Percentiles rank a stretch among this genome's conserved stretches.
These are phyloP conservation scores for Piloderma croceum DNA, from an alignment of 768 basidiomycete species.

Conservation along the genomic window DNA sequence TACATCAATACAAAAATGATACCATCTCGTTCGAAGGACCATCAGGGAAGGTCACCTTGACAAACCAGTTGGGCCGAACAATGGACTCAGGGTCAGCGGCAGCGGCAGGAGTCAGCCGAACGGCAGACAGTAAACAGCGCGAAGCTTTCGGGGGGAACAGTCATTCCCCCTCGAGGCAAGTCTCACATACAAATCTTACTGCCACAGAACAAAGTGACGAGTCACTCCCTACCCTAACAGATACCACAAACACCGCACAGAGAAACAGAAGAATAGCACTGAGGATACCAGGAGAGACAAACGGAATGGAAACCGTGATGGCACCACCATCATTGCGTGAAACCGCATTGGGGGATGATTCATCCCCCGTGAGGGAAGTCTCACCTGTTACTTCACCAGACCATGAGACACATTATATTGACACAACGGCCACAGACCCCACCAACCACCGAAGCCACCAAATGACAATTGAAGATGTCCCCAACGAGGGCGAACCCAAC, in stretches of 20 bases:
- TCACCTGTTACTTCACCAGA: no score
- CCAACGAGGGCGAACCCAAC: neutral
- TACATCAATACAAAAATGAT: conserved; percentile 12
- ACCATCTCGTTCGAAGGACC: conserved; percentile 1
- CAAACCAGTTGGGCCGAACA: neutral
- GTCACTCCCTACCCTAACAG: no score
- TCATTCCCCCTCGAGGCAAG: neutral
- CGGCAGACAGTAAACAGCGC: neutral
- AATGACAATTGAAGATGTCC: neutral
- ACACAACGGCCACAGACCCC: neutral
- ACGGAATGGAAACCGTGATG: no score
- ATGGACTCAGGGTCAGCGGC: neutral
- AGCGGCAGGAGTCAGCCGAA: neutral
- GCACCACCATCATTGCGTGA: no score
- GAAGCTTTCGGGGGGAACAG: neutral
- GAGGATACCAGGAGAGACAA: neutral
- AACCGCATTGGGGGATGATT: no score
- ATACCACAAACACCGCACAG: neutral
- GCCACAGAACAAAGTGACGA: neutral
- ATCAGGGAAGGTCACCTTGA: neutral
- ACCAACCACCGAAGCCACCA: neutral
- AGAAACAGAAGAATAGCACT: neutral
- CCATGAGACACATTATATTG: no score
- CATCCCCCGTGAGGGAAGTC: no score
- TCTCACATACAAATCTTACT: neutral